Evolutionary conservation across 2,329 filamentous ascomycete species (phyloP).

Genomic region (Boeremia lycopersici): DNA sequence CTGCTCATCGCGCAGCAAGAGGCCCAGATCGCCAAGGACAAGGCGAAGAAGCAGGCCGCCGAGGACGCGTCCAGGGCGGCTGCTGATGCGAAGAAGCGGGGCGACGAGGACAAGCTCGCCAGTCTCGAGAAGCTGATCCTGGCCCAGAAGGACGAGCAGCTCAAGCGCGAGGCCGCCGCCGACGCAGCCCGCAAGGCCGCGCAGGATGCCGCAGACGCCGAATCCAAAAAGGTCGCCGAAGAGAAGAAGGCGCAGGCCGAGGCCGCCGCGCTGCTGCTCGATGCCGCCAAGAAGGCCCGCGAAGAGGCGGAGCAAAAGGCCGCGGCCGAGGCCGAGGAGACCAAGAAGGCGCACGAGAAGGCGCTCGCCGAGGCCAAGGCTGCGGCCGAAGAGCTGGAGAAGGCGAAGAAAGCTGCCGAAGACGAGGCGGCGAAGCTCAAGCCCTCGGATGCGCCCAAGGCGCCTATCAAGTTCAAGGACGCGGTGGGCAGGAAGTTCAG

Average conservation of each 20-base stretch:
- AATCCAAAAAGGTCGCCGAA: constrained; percentile 58
- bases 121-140: constrained; percentile 49
- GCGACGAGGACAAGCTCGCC: constrained; percentile 42
- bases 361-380: constrained; percentile 53
- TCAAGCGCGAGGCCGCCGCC: constrained; percentile 44
- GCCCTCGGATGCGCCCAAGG: constrained; percentile 57
- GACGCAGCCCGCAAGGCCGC: constrained; percentile 43
- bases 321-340: constrained; percentile 39
- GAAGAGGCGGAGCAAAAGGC: constrained; percentile 42
- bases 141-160: constrained; percentile 50
- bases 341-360: constrained; percentile 56
- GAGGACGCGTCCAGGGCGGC: constrained; percentile 31
- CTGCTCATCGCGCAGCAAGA: constrained; percentile 45
- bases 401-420: constrained; percentile 56
- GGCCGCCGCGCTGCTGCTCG: constrained; percentile 32
- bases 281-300: constrained; percentile 39
- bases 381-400: constrained; percentile 52
- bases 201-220: constrained; percentile 56
- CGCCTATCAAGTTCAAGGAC: constrained; percentile 41
- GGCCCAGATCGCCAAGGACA: constrained; percentile 46
- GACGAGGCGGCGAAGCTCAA: constrained; percentile 50
- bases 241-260: constrained; percentile 51
- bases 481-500: constrained; percentile 39
- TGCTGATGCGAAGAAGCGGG: constrained; percentile 42
- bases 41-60: constrained; percentile 40